Percentiles rank a stretch among this genome's conserved stretches.
Conservation (phyloP, 306 rosid genomes). For the Vigna reflexopilosa region DNA sequence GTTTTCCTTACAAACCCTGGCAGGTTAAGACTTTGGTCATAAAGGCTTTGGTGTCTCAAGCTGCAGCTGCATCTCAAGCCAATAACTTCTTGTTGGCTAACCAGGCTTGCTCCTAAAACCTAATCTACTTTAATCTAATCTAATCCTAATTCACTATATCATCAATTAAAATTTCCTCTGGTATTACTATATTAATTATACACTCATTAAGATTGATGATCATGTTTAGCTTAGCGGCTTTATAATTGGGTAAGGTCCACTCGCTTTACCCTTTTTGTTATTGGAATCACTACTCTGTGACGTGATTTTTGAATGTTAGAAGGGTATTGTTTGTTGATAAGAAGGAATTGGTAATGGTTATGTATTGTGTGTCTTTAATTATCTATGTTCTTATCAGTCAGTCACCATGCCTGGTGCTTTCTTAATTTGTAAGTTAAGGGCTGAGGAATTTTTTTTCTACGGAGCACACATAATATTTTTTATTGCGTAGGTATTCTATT, state of each 20-base stretch:
- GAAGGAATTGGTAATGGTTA: background rate
- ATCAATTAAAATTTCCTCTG: too few relatives aligned
- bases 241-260: background rate
- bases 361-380: background rate
- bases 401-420: too few relatives aligned
- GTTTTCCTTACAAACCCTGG: conserved; percentile 78
- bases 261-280: background rate
- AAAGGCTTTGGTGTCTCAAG: conserved; percentile 67
- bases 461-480: too few relatives aligned
- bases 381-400: background rate
- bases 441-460: too few relatives aligned
- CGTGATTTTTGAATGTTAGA: background rate
- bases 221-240: background rate
- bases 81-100: conserved; percentile 67
- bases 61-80: conserved; percentile 67
- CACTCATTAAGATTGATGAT: background rate
- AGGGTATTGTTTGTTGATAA: background rate
- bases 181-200: background rate
- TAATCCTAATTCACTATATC: background rate
- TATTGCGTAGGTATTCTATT: too few relatives aligned
- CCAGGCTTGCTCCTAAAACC: conserved; percentile 53
- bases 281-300: conserved; percentile 33
- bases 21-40: conserved; percentile 88
- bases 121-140: conserved; percentile 41
- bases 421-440: too few relatives aligned